Base-by-base conservation (phyloP, 163 green algal species). In the Chlorella variabilis region DNA sequence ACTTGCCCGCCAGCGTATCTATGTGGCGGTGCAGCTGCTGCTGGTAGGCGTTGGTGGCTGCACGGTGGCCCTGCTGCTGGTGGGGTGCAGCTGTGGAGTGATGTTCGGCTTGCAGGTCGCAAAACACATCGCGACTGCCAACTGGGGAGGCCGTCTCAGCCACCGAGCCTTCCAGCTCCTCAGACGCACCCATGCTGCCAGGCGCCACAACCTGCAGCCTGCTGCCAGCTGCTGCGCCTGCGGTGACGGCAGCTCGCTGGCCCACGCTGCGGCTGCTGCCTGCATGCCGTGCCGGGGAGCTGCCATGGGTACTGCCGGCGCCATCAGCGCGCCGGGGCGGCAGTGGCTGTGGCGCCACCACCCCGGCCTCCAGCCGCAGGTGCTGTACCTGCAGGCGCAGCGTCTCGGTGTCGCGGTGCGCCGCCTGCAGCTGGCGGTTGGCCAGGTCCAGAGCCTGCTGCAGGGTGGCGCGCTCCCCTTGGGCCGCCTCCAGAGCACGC, bases 301-400 rank as follows among this genome's bases (percentile, higher is more conserved):
- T 34, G 58, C 8, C 29, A 11, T 42, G 23, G 23, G 6, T 29
- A 29, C 23, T 63, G 18, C 18, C 54, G 23, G 20, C 23, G 54
- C 54, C 54, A 63, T 63, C 23, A 29, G 54, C 54, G n/a, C 11
- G 62, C 13, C 29, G 31, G 62, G 41, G 4, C 31, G 9, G 31
- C 62, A 42, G 41, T 5, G 33, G 62, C 62, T 41, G 20, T 15
- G 23, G 54, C 36, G 36, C 34, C 20, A 27, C 66, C 66, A 74
- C 11, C 41, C 68, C 42, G 9, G 9, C 45, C 3, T 27, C 49
- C 49, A 83, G 36, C 15, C 77, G 66, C 66, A 83, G 36, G 51
- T 77, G 66, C 45, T 77, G 34, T 27, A 83, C 33, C 66, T 83
- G 77, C 65, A 83, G 51, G 18, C 77, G 49, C 49, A 83, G 49